Evolutionary conservation across 2,329 filamentous ascomycete genomes (phyloP).

Genomic region (Aspergillus aculeatinus): DNA sequence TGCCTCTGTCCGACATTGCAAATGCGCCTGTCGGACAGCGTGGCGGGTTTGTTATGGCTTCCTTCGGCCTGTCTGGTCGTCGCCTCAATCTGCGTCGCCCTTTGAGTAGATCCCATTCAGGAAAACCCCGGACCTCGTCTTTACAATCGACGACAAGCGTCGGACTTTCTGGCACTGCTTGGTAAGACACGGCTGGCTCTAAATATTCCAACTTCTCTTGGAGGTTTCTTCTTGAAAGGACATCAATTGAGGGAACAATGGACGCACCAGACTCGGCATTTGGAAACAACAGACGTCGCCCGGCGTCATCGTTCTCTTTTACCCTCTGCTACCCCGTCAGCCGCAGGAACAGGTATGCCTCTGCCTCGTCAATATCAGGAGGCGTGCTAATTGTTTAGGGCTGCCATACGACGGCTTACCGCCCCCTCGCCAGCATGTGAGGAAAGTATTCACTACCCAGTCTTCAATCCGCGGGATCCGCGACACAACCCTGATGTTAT

Average conservation of each 20-base stretch:
- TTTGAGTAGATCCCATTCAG: background rate
- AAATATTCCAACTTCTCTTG: background rate
- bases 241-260: constrained; percentile 1
- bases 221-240: background rate
- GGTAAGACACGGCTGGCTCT: background rate
- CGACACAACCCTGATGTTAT: constrained; percentile 33
- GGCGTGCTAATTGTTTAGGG: background rate
- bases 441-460: constrained; percentile 36
- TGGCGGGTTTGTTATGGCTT: background rate
- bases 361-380: background rate
- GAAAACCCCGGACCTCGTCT: background rate
- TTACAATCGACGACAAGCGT: background rate
- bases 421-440: constrained; percentile 26
- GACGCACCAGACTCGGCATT: constrained; percentile 3
- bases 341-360: constrained; percentile 26
- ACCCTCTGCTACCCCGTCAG: constrained; percentile 18
- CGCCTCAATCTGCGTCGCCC: background rate
- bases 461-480: constrained; percentile 38
- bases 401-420: constrained; percentile 4
- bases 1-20: constrained; percentile 21
- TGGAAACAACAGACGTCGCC: constrained; percentile 11
- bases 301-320: constrained; percentile 22
- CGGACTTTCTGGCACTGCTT: background rate
- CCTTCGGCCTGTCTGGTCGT: background rate
- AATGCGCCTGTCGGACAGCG: constrained; percentile 1